A percentile compares a stretch with the other conserved stretches of the same genome.
These are phyloP conservation scores for Dactylellina cionopaga DNA, from an alignment of 2,329 filamentous ascomycete genomes.

Conservation along the genomic window DNA sequence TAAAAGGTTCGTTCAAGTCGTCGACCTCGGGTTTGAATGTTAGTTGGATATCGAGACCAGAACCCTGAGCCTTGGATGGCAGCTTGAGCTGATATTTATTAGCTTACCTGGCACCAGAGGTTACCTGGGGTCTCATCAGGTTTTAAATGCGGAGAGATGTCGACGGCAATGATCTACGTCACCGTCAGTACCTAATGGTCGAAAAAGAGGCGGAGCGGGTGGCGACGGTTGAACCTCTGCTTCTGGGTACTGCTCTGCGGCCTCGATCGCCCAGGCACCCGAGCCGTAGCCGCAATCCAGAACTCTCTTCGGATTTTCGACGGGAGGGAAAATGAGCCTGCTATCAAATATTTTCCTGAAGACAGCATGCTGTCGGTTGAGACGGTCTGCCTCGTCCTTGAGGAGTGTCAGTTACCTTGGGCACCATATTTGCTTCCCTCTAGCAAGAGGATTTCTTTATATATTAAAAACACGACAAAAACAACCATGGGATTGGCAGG, in stretches of 20 bases:
- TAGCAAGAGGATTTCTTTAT: neutral
- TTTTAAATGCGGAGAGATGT: slow-evolving; percentile 76
- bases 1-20: slow-evolving; percentile 83
- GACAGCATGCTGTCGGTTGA: slow-evolving; percentile 72
- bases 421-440: neutral
- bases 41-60: slow-evolving; percentile 13
- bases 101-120: slow-evolving; percentile 71
- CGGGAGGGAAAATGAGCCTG: slow-evolving; percentile 75
- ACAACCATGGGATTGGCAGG: slow-evolving; percentile 19
- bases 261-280: slow-evolving; percentile 76
- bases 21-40: slow-evolving; percentile 69
- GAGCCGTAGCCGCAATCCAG: slow-evolving; percentile 78
- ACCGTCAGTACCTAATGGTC: slow-evolving; percentile 41
- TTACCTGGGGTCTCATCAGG: slow-evolving; percentile 73
- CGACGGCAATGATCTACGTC: slow-evolving; percentile 73
- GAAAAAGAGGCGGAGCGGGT: slow-evolving; percentile 56
- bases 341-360: slow-evolving; percentile 73
- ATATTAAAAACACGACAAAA: slow-evolving; percentile 26
- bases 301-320: slow-evolving; percentile 68
- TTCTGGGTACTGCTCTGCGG: slow-evolving; percentile 71
- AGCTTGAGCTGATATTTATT: neutral
- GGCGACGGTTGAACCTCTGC: slow-evolving; percentile 68
- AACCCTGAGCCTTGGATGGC: neutral
- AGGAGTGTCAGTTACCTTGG: slow-evolving; percentile 23
- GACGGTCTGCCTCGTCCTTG: slow-evolving; percentile 74